A percentile compares a stretch with the other conserved stretches of the same genome.
phyloP scores from a whole-genome alignment of 2,329 filamentous ascomycete genomes.

The Botryosphaeria dothidea region DNA sequence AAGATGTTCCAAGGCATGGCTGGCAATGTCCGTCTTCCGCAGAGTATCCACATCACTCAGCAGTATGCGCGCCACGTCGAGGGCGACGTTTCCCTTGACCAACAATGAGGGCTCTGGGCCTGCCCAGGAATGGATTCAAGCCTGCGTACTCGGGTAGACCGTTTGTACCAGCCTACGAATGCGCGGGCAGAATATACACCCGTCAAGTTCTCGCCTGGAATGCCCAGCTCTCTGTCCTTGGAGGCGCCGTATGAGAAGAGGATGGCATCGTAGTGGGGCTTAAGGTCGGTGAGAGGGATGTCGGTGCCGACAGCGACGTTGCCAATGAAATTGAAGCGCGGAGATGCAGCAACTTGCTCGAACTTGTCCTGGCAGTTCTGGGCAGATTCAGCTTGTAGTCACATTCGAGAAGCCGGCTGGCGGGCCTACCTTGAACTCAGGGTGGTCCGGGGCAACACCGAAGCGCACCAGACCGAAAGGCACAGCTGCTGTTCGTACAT shows the following conservation, averaged over 20 bases:
- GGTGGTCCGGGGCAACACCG: constrained; percentile 96
- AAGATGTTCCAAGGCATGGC: constrained; percentile 74
- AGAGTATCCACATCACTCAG: constrained; percentile 74
- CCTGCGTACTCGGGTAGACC: constrained; percentile 79
- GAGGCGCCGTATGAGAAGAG: constrained; percentile 92
- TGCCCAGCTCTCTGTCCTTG: constrained; percentile 73
- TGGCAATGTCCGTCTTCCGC: constrained; percentile 83
- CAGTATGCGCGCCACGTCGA: constrained; percentile 89
- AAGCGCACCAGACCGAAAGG: constrained; percentile 91
- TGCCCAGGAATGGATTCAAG: constrained; percentile 71
- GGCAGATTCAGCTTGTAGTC: constrained; percentile 15
- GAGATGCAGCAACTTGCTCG: constrained; percentile 78
- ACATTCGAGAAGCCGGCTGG: constrained; percentile 26
- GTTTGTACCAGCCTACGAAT: constrained; percentile 99
- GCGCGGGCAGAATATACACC: constrained; percentile 86
- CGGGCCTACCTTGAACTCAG: constrained; percentile 82
- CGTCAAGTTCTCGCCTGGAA: constrained; percentile 76
- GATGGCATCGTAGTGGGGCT: constrained; percentile 86
- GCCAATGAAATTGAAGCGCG: constrained; percentile 86
- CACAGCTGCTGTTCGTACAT: constrained; percentile 94
- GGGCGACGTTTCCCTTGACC: constrained; percentile 97
- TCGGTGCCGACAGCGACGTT: constrained; percentile 77
- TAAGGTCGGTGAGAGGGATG: constrained; percentile 68
- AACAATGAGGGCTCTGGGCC: constrained; percentile 81
- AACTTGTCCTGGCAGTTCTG: constrained; percentile 97